These are phyloP conservation scores for Ogataea siamensis DNA, from an alignment of 805 yeast species.

Conservation along the genomic window DNA sequence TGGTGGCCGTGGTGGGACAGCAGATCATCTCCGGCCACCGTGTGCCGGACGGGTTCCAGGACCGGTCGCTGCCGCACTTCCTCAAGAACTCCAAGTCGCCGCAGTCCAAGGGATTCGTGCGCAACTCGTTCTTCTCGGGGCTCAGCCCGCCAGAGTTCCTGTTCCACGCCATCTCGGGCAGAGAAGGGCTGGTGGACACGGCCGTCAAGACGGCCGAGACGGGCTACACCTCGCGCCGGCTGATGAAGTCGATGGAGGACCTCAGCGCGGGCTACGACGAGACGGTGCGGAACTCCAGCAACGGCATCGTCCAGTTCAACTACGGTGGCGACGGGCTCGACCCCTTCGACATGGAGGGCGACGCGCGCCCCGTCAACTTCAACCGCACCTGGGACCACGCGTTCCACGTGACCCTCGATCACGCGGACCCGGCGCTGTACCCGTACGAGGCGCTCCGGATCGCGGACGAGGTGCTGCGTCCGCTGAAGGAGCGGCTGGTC, in stretches of 20 bases:
- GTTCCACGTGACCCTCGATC: conserved; percentile 63
- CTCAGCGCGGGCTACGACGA: conserved; percentile 88
- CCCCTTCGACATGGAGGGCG: conserved; percentile 99
- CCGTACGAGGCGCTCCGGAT: conserved; percentile 68
- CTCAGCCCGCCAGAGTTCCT: conserved; percentile 94
- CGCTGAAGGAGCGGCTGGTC: conserved; percentile 56
- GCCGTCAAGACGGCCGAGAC: conserved; percentile 99
- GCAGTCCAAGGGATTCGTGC: conserved; percentile 95
- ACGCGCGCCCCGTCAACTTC: conserved; percentile 94
- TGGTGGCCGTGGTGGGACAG: conserved; percentile 99
- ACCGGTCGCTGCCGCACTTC: conserved; percentile 96
- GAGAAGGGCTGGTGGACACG: conserved; percentile 99
- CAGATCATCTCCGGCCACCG: conserved; percentile 98
- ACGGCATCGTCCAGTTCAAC: conserved; percentile 95
- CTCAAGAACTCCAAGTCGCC: conserved; percentile 95
- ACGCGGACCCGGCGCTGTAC: conserved; percentile 50
- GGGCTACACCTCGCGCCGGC: conserved; percentile 96
- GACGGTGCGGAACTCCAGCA: conserved; percentile 92
- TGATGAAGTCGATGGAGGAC: conserved; percentile 97
- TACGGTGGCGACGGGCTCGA: conserved; percentile 99
- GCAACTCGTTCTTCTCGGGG: conserved; percentile 93
- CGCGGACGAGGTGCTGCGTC: conserved; percentile 54
- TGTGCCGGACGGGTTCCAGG: conserved; percentile 99
- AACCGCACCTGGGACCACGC: conserved; percentile 94
- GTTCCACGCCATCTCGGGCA: conserved; percentile 98